A percentile compares a stretch with the other conserved stretches of the same genome.
Evolutionary conservation across 2,329 filamentous ascomycete species (phyloP).

Genomic region (Tricladium varicosporioides): DNA sequence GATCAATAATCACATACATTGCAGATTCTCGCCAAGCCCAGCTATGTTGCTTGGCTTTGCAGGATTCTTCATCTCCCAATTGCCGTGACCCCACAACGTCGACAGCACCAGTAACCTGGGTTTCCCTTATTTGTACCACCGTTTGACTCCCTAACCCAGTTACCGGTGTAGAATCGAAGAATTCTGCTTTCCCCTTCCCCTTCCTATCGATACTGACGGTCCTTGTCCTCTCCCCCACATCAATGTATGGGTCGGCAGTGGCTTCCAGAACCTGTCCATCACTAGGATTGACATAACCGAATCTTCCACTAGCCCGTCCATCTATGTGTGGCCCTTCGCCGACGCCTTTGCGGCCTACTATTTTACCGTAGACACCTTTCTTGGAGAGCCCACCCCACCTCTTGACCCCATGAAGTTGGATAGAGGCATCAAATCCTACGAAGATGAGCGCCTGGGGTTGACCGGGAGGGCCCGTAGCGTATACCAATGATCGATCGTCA

Average conservation of each 20-base stretch:
- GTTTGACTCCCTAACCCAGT: neutral
- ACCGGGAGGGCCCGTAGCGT: conserved; percentile 35
- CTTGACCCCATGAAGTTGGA: conserved; percentile 33
- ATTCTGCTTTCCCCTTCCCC: conserved; percentile 22
- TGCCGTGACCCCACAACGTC: neutral
- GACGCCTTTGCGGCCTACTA: neutral
- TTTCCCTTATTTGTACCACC: neutral
- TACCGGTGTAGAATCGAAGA: neutral
- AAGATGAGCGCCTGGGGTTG: conserved; percentile 39
- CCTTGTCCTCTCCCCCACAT: conserved; percentile 22
- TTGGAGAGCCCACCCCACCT: conserved; percentile 22
- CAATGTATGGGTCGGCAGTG: conserved; percentile 1
- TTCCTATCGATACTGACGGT: conserved; percentile 25
- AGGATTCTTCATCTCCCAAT: neutral
- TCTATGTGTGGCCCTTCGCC: conserved; percentile 30
- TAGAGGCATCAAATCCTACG: conserved; percentile 43
- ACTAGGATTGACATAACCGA: neutral
- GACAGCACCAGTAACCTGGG: neutral
- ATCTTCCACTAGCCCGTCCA: conserved; percentile 22
- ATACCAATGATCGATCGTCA: conserved; percentile 49
- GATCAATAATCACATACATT: conserved; percentile 29
- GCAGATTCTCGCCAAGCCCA: conserved; percentile 28
- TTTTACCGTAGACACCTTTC: conserved; percentile 9
- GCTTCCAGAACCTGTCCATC: neutral
- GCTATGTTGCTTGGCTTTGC: neutral